Conservation (phyloP, 2,329 filamentous ascomycete genomes). For the Aureobasidium leucospermi region DNA sequence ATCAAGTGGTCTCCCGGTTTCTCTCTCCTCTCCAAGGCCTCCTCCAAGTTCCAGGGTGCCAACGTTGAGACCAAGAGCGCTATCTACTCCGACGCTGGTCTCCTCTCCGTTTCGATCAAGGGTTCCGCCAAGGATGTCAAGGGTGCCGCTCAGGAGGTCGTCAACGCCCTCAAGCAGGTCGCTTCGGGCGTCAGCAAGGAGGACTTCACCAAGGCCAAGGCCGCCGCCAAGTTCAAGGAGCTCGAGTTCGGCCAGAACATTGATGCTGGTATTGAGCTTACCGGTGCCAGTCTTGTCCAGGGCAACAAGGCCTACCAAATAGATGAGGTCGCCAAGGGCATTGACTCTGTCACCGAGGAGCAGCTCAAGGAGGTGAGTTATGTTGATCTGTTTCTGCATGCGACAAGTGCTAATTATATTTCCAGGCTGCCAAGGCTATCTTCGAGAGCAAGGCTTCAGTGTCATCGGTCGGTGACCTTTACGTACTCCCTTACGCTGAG, state of each 20-base stretch:
- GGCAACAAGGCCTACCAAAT: constrained; percentile 78
- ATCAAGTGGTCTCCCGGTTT: constrained; percentile 97
- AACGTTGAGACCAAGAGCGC: constrained; percentile 67
- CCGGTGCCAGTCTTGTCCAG: constrained; percentile 76
- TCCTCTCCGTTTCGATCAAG: constrained; percentile 73
- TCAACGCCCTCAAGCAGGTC: constrained; percentile 75
- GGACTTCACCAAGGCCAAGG: constrained; percentile 83
- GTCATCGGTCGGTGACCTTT: constrained; percentile 83
- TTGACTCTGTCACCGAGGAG: constrained; percentile 75
- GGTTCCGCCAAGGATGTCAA: constrained; percentile 68
- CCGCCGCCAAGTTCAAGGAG: constrained; percentile 87
- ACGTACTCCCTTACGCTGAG: constrained; percentile 83
- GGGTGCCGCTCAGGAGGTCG: constrained; percentile 65
- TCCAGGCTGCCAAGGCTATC: constrained; percentile 77
- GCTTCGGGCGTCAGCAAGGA: constrained; percentile 67
- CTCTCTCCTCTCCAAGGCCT: constrained; percentile 77
- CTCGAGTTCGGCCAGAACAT: constrained; percentile 75
- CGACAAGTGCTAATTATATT: constrained; percentile 14
- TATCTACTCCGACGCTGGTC: constrained; percentile 88
- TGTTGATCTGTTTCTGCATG: constrained; percentile 18
- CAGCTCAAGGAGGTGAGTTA: constrained; percentile 73
- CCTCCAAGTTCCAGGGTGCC: constrained; percentile 57
- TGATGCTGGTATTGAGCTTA: constrained; percentile 69
- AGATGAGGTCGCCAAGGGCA: constrained; percentile 66
- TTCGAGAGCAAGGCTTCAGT: constrained; percentile 85